A percentile compares a stretch with the other conserved stretches of the same genome.
Evolutionary conservation across 2,329 filamentous ascomycete genomes (phyloP).

Genomic region (Xylariales sp.): DNA sequence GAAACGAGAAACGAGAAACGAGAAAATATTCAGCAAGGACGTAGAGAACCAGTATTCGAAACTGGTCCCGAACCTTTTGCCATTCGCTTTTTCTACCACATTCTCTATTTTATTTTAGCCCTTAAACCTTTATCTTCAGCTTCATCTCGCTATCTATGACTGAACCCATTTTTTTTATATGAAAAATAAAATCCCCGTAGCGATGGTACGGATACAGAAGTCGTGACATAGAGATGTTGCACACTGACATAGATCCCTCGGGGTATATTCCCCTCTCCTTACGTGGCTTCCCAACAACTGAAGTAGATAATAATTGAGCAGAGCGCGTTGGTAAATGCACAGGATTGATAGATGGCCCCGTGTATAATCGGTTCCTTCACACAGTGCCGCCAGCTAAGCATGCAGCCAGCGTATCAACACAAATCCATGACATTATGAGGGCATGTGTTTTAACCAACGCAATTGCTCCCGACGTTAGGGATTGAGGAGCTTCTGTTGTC

Average conservation of each 20-base stretch:
- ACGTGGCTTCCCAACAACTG: background rate
- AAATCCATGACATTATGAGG: conserved; percentile 1
- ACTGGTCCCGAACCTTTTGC: no score
- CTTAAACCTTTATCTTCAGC: no score
- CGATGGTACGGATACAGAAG: background rate
- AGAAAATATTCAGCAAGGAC: no score
- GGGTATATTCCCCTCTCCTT: no score
- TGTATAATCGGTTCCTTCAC: conserved; percentile 3
- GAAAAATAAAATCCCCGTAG: background rate
- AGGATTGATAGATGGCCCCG: conserved; percentile 1
- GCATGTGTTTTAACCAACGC: background rate
- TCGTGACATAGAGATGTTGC: background rate
- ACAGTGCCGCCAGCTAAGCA: background rate
- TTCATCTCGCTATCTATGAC: no score
- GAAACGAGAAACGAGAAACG: no score
- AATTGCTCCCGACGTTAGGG: background rate
- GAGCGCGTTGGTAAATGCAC: background rate
- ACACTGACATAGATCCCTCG: background rate
- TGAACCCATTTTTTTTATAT: no score
- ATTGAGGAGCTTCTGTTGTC: background rate
- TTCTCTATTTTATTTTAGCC: no score
- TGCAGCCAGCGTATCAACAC: background rate
- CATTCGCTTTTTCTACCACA: no score
- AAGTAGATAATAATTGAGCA: background rate
- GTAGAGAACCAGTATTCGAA: no score